A percentile compares a stretch with the other conserved stretches of the same genome.
phyloP scores from a whole-genome alignment of 2,329 filamentous ascomycete genomes.

The Massarina eburnea region DNA sequence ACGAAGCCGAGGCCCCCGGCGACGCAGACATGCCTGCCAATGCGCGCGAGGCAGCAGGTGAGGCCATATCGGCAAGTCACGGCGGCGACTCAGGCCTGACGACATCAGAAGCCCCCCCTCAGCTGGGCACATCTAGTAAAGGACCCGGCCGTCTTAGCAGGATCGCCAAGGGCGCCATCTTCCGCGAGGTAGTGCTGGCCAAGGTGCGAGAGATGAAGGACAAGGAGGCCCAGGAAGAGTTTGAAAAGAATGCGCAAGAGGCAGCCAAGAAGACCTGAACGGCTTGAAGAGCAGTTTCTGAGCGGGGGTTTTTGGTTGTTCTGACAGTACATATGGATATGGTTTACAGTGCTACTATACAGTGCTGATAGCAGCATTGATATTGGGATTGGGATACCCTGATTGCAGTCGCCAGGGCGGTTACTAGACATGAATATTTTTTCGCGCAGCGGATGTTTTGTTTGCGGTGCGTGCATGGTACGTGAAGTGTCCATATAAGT shows the following conservation, averaged over 20 bases:
- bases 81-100: conserved; percentile 22
- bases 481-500: too few relatives aligned
- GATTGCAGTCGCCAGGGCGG: conserved; percentile 22
- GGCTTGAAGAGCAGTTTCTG: neutral
- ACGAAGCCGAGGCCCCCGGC: conserved; percentile 68
- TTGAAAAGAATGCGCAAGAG: conserved; percentile 59
- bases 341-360: neutral
- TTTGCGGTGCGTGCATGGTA: neutral
- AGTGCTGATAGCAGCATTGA: conserved; percentile 3
- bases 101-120: conserved; percentile 27
- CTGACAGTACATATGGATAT: conserved; percentile 1
- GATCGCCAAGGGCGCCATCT: conserved; percentile 71
- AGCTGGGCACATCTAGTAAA: conserved; percentile 37
- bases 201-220: conserved; percentile 93
- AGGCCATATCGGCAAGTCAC: conserved; percentile 40
- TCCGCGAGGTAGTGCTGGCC: conserved; percentile 89
- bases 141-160: conserved; percentile 55
- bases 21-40: conserved; percentile 64
- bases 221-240: conserved; percentile 72
- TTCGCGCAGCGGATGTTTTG: neutral
- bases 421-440: conserved; percentile 11
- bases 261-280: conserved; percentile 24
- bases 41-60: conserved; percentile 58
- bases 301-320: neutral
- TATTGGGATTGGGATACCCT: conserved; percentile 29